Evolutionary conservation across 306 rosid species (phyloP), one percentile per base, ranked within the genome.

Genomic region (Dryas alaskensis): DNA sequence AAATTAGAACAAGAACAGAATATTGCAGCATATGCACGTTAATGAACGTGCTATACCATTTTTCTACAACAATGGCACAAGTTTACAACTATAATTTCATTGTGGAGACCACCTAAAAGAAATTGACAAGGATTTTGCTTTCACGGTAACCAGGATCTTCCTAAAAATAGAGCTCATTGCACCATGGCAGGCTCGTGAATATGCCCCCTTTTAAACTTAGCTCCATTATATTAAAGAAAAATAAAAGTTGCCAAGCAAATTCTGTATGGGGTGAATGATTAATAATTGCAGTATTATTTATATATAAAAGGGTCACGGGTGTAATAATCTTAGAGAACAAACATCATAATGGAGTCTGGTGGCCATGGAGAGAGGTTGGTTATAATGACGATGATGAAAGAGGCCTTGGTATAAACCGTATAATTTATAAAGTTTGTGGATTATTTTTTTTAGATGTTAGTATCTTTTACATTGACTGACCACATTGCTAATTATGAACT

Each of bases 261-360:
- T 45, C 3, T 25, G 13, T 10, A 19, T 70, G 66, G 55, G 66
- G 47, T 71, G 46, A 27, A 25, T 1, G 27, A 9, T 46, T 12
- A 66, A 72, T 27, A 8, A 59, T 45, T 58, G 31, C 17, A 14
- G 76, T 19, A 11, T 48, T 25, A 46, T 14, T 16, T 46, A 16
- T 25, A 16, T 3, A 4, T 25, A 4, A 8, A 72, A 46, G 31
- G 40, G 58, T 47, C 76, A 72, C 76, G 48, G 76, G 42, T 59
- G 39, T 61, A 12, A 3, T 27, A 72, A 59, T 46, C 12, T 37
- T 8, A 45, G 17, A 72, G 66, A 47, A 42, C 4, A 72, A 11
- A 31, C 11, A 59, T 72, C 16, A 72, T 72, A 14, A 72, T 72
- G 67, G 14, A 25, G 3, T 46, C 46, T 31, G 69, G 51, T 64